Evolutionary conservation across 345 rosid species (phyloP), one percentile per base, ranked within the genome.

Genomic region (Populus tremula): DNA sequence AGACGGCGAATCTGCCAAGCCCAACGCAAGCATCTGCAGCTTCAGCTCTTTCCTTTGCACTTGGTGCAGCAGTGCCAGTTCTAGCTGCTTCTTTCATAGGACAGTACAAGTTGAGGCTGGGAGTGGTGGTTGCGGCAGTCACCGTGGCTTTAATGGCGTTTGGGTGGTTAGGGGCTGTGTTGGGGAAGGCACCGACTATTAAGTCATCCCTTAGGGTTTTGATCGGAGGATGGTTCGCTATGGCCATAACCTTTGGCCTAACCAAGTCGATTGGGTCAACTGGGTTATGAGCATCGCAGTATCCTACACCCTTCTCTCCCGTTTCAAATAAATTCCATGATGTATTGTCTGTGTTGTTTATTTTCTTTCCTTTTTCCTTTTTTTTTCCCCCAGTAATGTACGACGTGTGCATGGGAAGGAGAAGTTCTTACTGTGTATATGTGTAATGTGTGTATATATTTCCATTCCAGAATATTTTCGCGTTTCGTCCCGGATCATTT

Each of bases 151-250:
- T 95, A 53, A 54, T 80, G 71, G 82, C 78, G 66, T 95, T 93
- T 4, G 99, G 98, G 6, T 87, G 91, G 93, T 39, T 91, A 53
- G 98, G 97, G 21, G 94, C 98, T 2, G 83, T 88, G n/a, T 39
- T 94, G 50, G 98, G 98, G 75, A 91, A 89, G 71, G 93, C 92
- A 0, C 92, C 95, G 0, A 80, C 31, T 45, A 65, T 86, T 38
- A 81, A 81, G 80, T 90, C 98, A 2, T 69, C 90, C 8, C 76
- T 70, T 63, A 87, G 98, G 87, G 95, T 94, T 76, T 83, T 94
- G 82, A 41, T 92, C 17, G 99, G 99, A 18, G 99, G 99, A 2
- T 92, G 97, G 94, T 56, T 95, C 20, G 99, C 99, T 43, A 95
- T 95, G 98, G 98, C 94, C 17, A 69, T 93, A 20, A 94, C 98